Percentiles rank a stretch among this genome's conserved stretches.
These are phyloP conservation scores for Skeletonema potamos DNA, from an alignment of 108 stramenopile genomes.

Conservation along the genomic window DNA sequence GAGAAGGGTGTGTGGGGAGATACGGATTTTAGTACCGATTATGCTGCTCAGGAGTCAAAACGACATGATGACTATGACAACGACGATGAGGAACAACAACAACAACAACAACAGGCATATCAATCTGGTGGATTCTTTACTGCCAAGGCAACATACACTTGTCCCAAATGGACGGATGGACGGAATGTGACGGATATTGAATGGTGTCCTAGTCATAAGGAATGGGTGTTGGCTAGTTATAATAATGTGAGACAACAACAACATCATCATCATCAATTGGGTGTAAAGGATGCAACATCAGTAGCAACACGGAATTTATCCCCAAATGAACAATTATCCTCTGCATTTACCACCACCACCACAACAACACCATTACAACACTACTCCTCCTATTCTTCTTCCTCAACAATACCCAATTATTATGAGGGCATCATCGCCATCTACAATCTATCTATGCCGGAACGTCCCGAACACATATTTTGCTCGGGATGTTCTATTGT, in stretches of 20 bases:
- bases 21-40: slow-evolving; percentile 67
- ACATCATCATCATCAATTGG: background rate
- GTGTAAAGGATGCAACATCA: too few relatives aligned
- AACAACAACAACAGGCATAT: slow-evolving; percentile 23
- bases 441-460: slow-evolving; percentile 83
- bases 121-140: slow-evolving; percentile 52
- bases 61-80: slow-evolving; percentile 20
- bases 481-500: slow-evolving; percentile 83
- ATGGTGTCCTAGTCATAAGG: slow-evolving; percentile 85
- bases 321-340: slow-evolving; percentile 67
- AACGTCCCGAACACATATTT: slow-evolving; percentile 86
- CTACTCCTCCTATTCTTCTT: slow-evolving; percentile 2
- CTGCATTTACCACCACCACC: slow-evolving; percentile 26
- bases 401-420: slow-evolving; percentile 27
- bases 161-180: slow-evolving; percentile 65
- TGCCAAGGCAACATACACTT: slow-evolving; percentile 65
- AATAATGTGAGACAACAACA: slow-evolving; percentile 4
- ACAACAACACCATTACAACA: too few relatives aligned
- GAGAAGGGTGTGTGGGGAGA: background rate
- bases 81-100: slow-evolving; percentile 17
- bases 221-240: slow-evolving; percentile 76
- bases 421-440: slow-evolving; percentile 76
- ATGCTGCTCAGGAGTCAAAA: slow-evolving; percentile 50
- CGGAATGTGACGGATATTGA: slow-evolving; percentile 79
- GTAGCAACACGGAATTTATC: slow-evolving; percentile 39